These are phyloP conservation scores for Candida qinlingensis DNA, from an alignment of 805 yeast genomes.

Conservation along the genomic window DNA sequence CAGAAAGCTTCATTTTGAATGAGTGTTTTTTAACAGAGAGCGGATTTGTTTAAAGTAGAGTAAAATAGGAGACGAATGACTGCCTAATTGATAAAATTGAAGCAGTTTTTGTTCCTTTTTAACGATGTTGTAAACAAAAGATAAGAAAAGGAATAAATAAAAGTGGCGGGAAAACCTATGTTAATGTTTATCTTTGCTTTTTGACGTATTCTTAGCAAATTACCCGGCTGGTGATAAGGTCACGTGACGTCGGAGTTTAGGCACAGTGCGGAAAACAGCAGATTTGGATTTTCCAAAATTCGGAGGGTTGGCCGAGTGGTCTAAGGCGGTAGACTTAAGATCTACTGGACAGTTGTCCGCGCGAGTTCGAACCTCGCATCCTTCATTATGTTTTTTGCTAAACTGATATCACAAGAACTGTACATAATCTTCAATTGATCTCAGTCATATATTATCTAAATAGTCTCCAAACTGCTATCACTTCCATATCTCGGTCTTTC, in stretches of 20 bases:
- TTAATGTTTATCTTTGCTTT: too few species aligned
- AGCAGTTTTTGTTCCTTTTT: background rate
- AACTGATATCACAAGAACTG: too few species aligned
- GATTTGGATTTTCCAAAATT: background rate
- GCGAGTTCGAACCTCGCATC: slow-evolving; percentile 5
- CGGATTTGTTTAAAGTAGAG: background rate
- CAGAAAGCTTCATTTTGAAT: slow-evolving; percentile 11
- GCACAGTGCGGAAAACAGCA: too few species aligned
- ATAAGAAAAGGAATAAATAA: too few species aligned
- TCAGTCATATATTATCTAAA: background rate
- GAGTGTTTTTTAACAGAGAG: background rate
- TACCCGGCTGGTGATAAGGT: slow-evolving; percentile 1
- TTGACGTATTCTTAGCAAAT: background rate
- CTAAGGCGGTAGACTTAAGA: slow-evolving; percentile 1
- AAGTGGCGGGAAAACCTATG: background rate
- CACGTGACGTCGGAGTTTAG: background rate
- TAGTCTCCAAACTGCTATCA: slow-evolving; percentile 1
- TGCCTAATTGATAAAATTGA: background rate
- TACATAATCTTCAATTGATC: too few species aligned
- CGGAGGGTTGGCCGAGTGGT: slow-evolving; percentile 4
- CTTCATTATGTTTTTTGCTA: background rate
- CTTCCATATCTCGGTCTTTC: slow-evolving; percentile 3
- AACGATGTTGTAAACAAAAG: background rate
- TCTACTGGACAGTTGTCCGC: slow-evolving; percentile 1
- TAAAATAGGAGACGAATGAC: background rate